A percentile compares a stretch with the other conserved stretches of the same genome.
phyloP scores from a whole-genome alignment of 2,329 filamentous ascomycete species.

The Colletotrichum falcatum region DNA sequence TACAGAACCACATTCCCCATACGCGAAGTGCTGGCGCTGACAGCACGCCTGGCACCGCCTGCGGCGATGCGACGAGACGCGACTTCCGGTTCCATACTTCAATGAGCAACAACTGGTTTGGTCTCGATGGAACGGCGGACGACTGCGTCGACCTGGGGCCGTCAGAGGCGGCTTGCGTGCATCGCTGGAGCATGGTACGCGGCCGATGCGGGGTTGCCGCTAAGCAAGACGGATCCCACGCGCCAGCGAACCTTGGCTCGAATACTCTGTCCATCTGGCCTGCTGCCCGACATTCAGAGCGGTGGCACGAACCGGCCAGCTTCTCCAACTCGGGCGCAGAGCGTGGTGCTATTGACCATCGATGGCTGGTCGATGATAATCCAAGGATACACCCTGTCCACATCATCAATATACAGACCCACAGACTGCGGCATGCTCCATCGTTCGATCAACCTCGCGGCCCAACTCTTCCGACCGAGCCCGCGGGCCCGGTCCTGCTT shows the following conservation, averaged over 20 bases:
- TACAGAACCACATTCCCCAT: background rate
- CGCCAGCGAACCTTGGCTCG: slow-evolving; percentile 25
- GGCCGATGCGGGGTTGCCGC: slow-evolving; percentile 27
- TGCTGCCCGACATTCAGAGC: slow-evolving; percentile 3
- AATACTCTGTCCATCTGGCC: slow-evolving; percentile 12
- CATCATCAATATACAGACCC: slow-evolving; percentile 28
- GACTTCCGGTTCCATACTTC: background rate
- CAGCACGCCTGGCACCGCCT: background rate
- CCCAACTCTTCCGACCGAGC: slow-evolving; percentile 15
- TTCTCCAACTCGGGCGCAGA: slow-evolving; percentile 16
- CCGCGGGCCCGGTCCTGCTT: slow-evolving; percentile 7
- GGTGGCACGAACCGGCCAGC: slow-evolving; percentile 4
- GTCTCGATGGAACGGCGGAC: slow-evolving; percentile 27
- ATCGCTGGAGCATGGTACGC: slow-evolving; percentile 11
- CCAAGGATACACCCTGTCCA: slow-evolving; percentile 39
- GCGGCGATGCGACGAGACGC: slow-evolving; percentile 5
- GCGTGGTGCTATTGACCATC: slow-evolving; percentile 23
- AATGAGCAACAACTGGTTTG: slow-evolving; percentile 36
- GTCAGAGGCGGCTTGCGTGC: slow-evolving; percentile 9
- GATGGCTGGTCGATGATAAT: slow-evolving; percentile 27
- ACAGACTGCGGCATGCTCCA: slow-evolving; percentile 34
- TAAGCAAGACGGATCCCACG: slow-evolving; percentile 23
- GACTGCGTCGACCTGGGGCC: slow-evolving; percentile 2
- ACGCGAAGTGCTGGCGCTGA: background rate
- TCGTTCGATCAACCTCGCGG: slow-evolving; percentile 34